These are phyloP conservation scores for Erodium moschatum DNA, from an alignment of 441 rosid genomes.

Conservation along the genomic window DNA sequence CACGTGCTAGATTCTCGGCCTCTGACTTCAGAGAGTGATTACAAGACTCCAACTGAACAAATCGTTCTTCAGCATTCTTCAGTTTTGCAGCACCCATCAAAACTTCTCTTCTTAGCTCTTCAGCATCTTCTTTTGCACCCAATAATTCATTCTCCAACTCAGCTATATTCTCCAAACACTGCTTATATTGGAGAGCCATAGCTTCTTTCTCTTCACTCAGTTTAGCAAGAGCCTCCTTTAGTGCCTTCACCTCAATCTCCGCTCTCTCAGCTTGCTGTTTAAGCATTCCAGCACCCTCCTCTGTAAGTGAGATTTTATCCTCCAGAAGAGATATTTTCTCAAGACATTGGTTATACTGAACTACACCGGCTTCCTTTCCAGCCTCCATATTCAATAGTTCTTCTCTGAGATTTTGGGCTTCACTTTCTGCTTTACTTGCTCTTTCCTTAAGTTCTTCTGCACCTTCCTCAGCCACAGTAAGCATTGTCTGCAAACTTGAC, in stretches of 20 bases:
- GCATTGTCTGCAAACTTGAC: conserved; percentile 32
- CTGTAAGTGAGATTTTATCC: conserved; percentile 44
- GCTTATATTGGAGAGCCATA: conserved; percentile 33
- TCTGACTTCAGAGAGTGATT: conserved; percentile 56
- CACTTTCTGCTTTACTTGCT: conserved; percentile 43
- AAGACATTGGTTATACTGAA: conserved; percentile 42
- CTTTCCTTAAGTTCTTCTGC: conserved; percentile 28
- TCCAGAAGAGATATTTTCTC: conserved; percentile 54
- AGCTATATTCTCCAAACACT: conserved; percentile 53
- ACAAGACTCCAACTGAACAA: conserved; percentile 43
- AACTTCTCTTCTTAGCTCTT: conserved; percentile 54
- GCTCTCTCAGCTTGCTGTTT: conserved; percentile 48
- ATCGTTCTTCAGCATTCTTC: conserved; percentile 54
- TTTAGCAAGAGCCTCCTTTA: conserved; percentile 40
- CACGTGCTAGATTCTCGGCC: conserved; percentile 49
- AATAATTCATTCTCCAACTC: conserved; percentile 56
- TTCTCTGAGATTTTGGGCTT: conserved; percentile 40
- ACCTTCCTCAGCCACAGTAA: conserved; percentile 31
- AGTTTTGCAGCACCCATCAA: conserved; percentile 46
- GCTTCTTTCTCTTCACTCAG: conserved; percentile 46
- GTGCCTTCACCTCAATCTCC: conserved; percentile 44
- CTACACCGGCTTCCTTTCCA: conserved; percentile 44
- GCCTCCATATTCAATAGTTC: conserved; percentile 42
- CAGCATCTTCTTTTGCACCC: conserved; percentile 46
- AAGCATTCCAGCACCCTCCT: conserved; percentile 43